phyloP scores from a whole-genome alignment of 2,329 filamentous ascomycete species.

The Clarireedia paspali region DNA sequence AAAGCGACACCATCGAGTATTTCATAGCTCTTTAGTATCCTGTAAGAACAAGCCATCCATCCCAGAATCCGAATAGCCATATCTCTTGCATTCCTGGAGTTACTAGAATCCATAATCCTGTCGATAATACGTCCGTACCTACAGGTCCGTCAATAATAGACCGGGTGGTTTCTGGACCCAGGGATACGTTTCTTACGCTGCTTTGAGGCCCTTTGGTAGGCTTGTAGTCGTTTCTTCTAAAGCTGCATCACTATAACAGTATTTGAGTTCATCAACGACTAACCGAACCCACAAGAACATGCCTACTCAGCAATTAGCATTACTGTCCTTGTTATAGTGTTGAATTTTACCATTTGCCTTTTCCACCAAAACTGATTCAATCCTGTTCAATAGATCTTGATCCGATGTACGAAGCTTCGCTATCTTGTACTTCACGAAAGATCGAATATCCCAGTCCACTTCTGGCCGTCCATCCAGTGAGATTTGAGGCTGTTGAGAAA shows the following conservation, averaged over 20 bases:
- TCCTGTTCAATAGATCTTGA: conserved; percentile 4
- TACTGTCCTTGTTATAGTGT: not conserved
- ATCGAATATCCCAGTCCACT: conserved; percentile 5
- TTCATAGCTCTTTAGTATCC: no score
- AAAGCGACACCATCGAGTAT: no score
- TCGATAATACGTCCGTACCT: no score
- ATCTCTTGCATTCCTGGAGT: no score
- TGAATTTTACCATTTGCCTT: conserved; percentile 11
- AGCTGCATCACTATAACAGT: conserved; percentile 7
- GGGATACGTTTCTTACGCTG: conserved; percentile 4
- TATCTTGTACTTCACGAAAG: conserved; percentile 9
- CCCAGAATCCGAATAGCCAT: no score
- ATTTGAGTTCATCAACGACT: conserved; percentile 6
- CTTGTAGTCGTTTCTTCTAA: conserved; percentile 2
- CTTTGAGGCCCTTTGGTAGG: conserved; percentile 12
- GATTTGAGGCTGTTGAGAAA: conserved; percentile 5
- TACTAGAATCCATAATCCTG: no score
- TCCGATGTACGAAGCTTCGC: conserved; percentile 3
- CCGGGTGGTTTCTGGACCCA: no score
- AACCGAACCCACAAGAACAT: conserved; percentile 16
- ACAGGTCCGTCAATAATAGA: no score
- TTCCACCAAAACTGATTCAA: conserved; percentile 8
- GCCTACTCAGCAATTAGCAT: not conserved
- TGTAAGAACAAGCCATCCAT: no score
- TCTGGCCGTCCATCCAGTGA: conserved; percentile 5